Conservation (phyloP, 1,284 basidiomycete genomes). For the Lentinus polychrous region DNA sequence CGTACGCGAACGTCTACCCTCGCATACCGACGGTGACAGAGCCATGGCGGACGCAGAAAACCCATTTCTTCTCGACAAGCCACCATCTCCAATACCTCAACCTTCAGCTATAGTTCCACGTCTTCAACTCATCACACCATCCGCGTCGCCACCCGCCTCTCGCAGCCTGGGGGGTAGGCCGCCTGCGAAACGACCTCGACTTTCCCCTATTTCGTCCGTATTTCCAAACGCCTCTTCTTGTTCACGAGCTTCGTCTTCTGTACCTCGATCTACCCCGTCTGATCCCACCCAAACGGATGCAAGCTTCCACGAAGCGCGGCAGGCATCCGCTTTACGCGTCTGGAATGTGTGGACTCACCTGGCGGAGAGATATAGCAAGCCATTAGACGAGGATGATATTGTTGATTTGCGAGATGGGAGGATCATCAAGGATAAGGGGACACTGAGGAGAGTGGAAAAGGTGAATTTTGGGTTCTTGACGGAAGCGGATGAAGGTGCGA, state of each 20-base stretch:
- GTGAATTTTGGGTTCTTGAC: constrained; percentile 42
- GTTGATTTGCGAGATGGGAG: constrained; percentile 53
- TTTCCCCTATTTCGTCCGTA: constrained; percentile 22
- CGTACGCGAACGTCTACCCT: no score
- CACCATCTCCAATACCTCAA: no score
- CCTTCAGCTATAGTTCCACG: background rate
- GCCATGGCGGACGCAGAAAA: background rate
- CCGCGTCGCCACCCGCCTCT: constrained; percentile 26
- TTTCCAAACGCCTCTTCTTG: background rate
- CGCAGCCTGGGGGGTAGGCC: constrained; percentile 25
- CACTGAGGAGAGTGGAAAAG: constrained; percentile 38
- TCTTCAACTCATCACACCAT: constrained; percentile 25
- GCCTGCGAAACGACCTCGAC: constrained; percentile 32
- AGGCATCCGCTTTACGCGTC: constrained; percentile 50
- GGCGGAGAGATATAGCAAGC: constrained; percentile 55
- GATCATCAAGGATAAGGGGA: constrained; percentile 62
- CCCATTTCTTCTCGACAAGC: background rate
- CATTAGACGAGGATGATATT: constrained; percentile 70
- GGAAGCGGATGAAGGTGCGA: constrained; percentile 19
- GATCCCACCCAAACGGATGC: background rate
- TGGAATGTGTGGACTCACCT: constrained; percentile 58
- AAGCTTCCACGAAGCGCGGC: constrained; percentile 41
- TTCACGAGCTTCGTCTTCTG: constrained; percentile 23
- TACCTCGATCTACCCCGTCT: constrained; percentile 11
- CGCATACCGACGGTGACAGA: background rate